Evolutionary conservation across 2,329 filamentous ascomycete species (phyloP).

Genomic region (Cercospora canescens): DNA sequence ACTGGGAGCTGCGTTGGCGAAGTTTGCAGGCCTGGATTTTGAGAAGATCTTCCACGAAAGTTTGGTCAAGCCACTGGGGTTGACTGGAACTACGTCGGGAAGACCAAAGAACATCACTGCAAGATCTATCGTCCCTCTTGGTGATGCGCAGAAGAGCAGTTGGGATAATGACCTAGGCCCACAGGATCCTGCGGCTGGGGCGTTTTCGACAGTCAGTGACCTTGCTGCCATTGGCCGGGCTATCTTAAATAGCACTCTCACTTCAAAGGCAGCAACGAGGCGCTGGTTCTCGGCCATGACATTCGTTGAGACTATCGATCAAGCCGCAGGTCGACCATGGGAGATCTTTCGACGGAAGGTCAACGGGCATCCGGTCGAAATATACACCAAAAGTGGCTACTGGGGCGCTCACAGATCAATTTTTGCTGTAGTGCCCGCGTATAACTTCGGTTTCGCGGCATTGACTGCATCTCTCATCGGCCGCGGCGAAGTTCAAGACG

Average conservation of each 20-base stretch:
- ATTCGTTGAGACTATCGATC: slow-evolving; percentile 40
- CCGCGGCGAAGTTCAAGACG: slow-evolving; percentile 14
- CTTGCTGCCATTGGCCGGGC: slow-evolving; percentile 38
- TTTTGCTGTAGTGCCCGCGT: slow-evolving; percentile 49
- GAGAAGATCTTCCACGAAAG: slow-evolving; percentile 15
- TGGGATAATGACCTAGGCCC: slow-evolving; percentile 32
- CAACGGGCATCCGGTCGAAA: slow-evolving; percentile 45
- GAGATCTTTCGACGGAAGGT: slow-evolving; percentile 47
- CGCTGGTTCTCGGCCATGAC: slow-evolving; percentile 48
- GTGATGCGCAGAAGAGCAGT: slow-evolving; percentile 12
- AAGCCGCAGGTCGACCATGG: slow-evolving; percentile 49
- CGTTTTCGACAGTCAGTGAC: slow-evolving; percentile 23
- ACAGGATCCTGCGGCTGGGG: slow-evolving; percentile 35
- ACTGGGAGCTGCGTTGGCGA: slow-evolving; percentile 16
- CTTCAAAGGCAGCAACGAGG: slow-evolving; percentile 42
- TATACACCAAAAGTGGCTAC: slow-evolving; percentile 51
- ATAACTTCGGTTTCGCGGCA: slow-evolving; percentile 46
- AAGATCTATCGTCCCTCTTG: slow-evolving; percentile 16
- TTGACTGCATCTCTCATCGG: slow-evolving; percentile 35
- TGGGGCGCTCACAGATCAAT: slow-evolving; percentile 33
- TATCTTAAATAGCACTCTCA: slow-evolving; percentile 46
- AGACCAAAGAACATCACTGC: slow-evolving; percentile 11
- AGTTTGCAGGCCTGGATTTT: not conserved
- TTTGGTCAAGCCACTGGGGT: slow-evolving; percentile 15
- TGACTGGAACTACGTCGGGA: slow-evolving; percentile 18